These are phyloP conservation scores for Acanthamoeba lenticulata DNA, from an alignment of 208 protist genomes.

Conservation along the genomic window DNA sequence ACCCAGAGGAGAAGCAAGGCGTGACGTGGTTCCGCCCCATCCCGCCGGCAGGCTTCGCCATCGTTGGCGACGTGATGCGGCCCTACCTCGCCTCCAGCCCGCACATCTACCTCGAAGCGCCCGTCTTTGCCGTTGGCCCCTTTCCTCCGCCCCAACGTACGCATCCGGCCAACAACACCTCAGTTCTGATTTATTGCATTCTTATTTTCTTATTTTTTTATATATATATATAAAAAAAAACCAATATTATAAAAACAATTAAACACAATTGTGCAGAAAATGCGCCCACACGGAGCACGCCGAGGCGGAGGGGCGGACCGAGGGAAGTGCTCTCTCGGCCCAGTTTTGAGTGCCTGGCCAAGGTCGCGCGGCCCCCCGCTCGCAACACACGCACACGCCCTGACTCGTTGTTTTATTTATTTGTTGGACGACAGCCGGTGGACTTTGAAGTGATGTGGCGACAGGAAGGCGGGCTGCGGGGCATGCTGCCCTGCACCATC, in stretches of 20 bases:
- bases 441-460: constrained; percentile 36
- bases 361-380: background rate
- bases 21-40: constrained; percentile 4
- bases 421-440: background rate
- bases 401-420: background rate
- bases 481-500: constrained; percentile 18
- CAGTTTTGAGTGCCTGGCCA: background rate
- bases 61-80: constrained; percentile 10
- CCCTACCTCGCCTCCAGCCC: constrained; percentile 40
- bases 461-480: constrained; percentile 8
- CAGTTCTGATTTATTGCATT: background rate
- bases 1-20: background rate
- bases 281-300: background rate
- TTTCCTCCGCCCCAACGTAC: background rate
- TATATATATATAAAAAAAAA: background rate
- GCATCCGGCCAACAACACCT: background rate
- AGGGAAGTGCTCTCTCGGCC: background rate
- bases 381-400: background rate
- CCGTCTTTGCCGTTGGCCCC: background rate
- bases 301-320: background rate
- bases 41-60: background rate
- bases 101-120: background rate
- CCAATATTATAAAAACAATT: background rate
- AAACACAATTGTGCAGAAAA: background rate
- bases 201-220: background rate